phyloP scores from a whole-genome alignment of 2,329 filamentous ascomycete genomes.

The Rugonectria rugulosa region DNA sequence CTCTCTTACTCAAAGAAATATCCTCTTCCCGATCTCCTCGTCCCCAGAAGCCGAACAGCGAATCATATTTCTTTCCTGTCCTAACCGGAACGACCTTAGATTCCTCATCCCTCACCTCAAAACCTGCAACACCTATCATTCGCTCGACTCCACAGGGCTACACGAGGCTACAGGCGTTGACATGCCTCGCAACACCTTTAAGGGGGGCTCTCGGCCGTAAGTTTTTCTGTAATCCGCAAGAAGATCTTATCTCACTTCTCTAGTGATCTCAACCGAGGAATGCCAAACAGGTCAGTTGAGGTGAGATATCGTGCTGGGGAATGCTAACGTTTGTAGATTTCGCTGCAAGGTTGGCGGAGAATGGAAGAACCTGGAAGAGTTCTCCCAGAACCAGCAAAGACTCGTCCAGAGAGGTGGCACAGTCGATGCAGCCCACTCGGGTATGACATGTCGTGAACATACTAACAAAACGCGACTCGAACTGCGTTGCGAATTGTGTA shows the following conservation, averaged over 20 bases:
- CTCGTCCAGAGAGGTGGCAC: constrained; percentile 30
- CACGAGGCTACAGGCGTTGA: neutral
- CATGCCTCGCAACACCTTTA: constrained; percentile 22
- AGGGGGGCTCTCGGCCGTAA: constrained; percentile 24
- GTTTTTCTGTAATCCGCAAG: neutral
- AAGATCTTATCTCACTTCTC: neutral
- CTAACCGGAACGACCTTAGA: no score
- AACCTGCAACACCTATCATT: no score
- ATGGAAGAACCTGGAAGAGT: constrained; percentile 42
- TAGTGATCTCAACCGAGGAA: constrained; percentile 12
- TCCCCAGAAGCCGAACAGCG: no score
- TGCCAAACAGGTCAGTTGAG: constrained; percentile 21
- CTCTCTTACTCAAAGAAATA: no score
- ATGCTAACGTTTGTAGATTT: constrained; percentile 34
- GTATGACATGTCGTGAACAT: constrained; percentile 49
- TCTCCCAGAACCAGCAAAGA: constrained; percentile 44
- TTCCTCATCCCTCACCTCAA: no score
- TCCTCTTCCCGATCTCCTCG: no score
- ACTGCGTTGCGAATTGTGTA: constrained; percentile 44
- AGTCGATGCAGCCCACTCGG: constrained; percentile 42
- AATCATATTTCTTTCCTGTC: no score
- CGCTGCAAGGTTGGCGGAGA: constrained; percentile 48
- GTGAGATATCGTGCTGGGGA: no score
- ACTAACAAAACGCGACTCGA: constrained; percentile 34
- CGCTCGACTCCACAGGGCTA: no score